Percentiles rank a stretch among this genome's conserved stretches.
These are phyloP conservation scores for Suhomyces sp. DNA, from an alignment of 805 yeast species.

Conservation along the genomic window DNA sequence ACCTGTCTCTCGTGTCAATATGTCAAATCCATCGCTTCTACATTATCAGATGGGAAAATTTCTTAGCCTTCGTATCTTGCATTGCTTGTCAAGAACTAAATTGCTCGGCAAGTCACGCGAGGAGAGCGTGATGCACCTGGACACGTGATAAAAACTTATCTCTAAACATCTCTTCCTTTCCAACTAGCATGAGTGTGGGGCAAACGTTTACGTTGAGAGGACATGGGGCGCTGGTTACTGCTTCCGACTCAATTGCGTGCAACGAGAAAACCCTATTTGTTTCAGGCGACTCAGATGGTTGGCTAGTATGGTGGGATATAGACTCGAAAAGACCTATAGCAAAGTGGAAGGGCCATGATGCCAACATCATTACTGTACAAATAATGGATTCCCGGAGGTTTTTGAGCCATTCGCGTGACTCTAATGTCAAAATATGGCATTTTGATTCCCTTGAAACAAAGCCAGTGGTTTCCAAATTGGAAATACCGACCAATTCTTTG, in stretches of 20 bases:
- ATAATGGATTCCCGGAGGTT: slow-evolving; percentile 14
- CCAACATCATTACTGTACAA: slow-evolving; percentile 47
- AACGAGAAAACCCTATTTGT: slow-evolving; percentile 25
- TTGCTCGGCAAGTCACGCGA: background rate
- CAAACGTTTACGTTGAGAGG: slow-evolving; percentile 20
- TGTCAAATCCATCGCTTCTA: background rate
- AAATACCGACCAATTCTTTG: slow-evolving; percentile 68
- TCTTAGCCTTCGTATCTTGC: background rate
- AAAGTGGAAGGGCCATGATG: slow-evolving; percentile 59
- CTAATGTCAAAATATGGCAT: slow-evolving; percentile 9
- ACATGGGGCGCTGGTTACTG: slow-evolving; percentile 17
- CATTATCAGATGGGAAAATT: background rate
- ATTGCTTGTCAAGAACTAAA: background rate
- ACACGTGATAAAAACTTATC: background rate
- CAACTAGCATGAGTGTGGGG: background rate
- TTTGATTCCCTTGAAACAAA: slow-evolving; percentile 2
- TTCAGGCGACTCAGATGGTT: slow-evolving; percentile 63
- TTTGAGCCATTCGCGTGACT: slow-evolving; percentile 12
- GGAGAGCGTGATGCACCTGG: background rate
- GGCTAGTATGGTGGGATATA: slow-evolving; percentile 64
- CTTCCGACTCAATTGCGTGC: slow-evolving; percentile 5
- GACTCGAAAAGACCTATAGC: slow-evolving; percentile 52
- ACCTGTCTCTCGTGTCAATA: background rate
- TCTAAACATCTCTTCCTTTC: background rate
- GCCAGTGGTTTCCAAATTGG: slow-evolving; percentile 28